Conservation (phyloP, 1,139 yeast species). For the Geotrichum citri-aurantii region DNA sequence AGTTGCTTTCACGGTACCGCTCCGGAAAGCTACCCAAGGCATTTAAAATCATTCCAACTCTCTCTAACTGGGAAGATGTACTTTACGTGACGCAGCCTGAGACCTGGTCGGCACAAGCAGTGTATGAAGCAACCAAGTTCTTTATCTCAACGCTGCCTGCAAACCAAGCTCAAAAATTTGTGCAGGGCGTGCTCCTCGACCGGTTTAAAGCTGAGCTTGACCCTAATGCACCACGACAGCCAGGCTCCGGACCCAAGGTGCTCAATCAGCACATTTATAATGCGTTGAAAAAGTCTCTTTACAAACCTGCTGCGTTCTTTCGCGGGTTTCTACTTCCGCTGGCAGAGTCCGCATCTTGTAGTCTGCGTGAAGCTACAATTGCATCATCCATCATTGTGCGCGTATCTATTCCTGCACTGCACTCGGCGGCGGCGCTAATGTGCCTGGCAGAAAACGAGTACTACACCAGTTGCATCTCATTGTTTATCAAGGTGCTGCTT, state of each 20-base stretch:
- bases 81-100: constrained; percentile 88
- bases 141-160: constrained; percentile 88
- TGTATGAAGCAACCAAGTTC: constrained; percentile 88
- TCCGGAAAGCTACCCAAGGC: constrained; percentile 94
- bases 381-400: constrained; percentile 87
- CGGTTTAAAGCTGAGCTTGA: constrained; percentile 81
- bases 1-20: constrained; percentile 76
- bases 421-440: constrained; percentile 93
- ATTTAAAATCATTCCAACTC: constrained; percentile 87
- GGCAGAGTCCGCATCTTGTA: constrained; percentile 56
- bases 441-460: constrained; percentile 71
- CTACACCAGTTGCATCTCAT: constrained; percentile 81
- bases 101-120: constrained; percentile 94
- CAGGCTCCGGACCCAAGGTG: constrained; percentile 26
- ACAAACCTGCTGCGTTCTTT: constrained; percentile 96
- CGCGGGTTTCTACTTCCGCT: constrained; percentile 91
- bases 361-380: constrained; percentile 89
- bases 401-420: constrained; percentile 88
- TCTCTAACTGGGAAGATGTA: constrained; percentile 93
- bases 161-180: constrained; percentile 80
- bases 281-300: constrained; percentile 83
- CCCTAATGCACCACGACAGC: constrained; percentile 39
- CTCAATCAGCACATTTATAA: constrained; percentile 86
- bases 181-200: constrained; percentile 68
- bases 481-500: constrained; percentile 78